Conservation (phyloP, 2,329 filamentous ascomycete species). For the Exophiala oligosperma region DNA sequence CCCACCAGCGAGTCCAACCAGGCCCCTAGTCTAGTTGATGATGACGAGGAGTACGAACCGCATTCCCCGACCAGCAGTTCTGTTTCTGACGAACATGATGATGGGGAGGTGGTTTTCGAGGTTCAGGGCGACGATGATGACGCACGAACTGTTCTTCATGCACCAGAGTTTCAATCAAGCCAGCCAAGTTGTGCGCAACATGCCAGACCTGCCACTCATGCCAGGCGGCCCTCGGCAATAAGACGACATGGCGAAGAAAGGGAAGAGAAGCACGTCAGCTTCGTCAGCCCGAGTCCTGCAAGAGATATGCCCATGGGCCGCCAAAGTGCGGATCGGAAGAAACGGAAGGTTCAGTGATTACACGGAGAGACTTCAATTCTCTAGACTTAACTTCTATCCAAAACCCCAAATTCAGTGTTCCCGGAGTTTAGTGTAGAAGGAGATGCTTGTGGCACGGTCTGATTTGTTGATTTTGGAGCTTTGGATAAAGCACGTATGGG, state of each 20-base stretch:
- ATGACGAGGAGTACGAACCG: constrained; percentile 74
- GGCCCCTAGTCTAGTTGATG: constrained; percentile 75
- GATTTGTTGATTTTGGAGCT: constrained; percentile 4
- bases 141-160: constrained; percentile 32
- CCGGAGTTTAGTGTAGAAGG: constrained; percentile 2
- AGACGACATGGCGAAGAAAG: constrained; percentile 32
- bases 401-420: constrained; percentile 6
- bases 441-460: neutral
- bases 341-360: constrained; percentile 11
- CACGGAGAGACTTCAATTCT: neutral
- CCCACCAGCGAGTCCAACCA: constrained; percentile 66
- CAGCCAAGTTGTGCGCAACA: constrained; percentile 37
- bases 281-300: constrained; percentile 37
- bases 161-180: constrained; percentile 35
- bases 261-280: constrained; percentile 40
- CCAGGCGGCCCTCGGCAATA: constrained; percentile 35
- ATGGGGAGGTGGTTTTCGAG: constrained; percentile 54
- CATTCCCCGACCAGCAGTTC: constrained; percentile 62
- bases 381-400: constrained; percentile 11
- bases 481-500: constrained; percentile 11
- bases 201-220: constrained; percentile 35
- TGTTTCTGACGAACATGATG: constrained; percentile 50
- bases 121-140: constrained; percentile 48
- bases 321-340: constrained; percentile 17
- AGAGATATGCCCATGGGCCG: constrained; percentile 16